Base-by-base conservation (phyloP, 208 protist species). In the Leishmania major region DNA sequence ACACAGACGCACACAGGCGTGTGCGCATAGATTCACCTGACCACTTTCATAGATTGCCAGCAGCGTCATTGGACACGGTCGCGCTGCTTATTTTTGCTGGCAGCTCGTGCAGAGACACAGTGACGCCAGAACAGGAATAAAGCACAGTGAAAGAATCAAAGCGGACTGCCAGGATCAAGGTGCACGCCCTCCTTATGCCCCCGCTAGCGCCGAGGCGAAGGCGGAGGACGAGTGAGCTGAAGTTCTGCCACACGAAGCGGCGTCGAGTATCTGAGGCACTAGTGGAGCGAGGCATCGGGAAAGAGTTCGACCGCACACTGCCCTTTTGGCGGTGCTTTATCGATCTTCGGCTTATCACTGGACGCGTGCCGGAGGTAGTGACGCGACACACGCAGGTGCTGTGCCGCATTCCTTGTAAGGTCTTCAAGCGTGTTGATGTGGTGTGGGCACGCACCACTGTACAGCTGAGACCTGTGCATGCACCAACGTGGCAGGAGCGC, bases 261-360 rank as follows among this genome's bases (percentile, higher is more conserved):
- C 64, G 74, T 1, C 85, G 78, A 35, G 89, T 95, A 28, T 78
- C 83, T 28, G 86, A 90, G 35, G 55, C 77, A 25, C 35, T 87
- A 37, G 76, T 92, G 19, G 17, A 87, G 15, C 86, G 75, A 17
- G 91, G 89, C 17, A 73, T 96, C 11, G 80, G 77, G 64, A 84
- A 77, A 1, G 91, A 96, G 82, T 80, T 96, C 49, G 80, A 91
- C 70, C 91, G 93, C 40, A 90, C 88, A 19, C 81, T 94, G 43
- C 93, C 93, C 6, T 96, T 90, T 71, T 96, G 91, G 93, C 86
- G 91, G 5, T 89, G 88, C 64, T 94, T 85, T 81, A 77, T 86
- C 13, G 91, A 94, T 78, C 80, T 94, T 49, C 86, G 84, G 8
- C 45, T 76, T 5, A 78, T 31, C 40, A 82, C 74, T n/a, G 43